phyloP scores from a whole-genome alignment of 2,329 filamentous ascomycete species.

The Aspergillus pseudonomiae region DNA sequence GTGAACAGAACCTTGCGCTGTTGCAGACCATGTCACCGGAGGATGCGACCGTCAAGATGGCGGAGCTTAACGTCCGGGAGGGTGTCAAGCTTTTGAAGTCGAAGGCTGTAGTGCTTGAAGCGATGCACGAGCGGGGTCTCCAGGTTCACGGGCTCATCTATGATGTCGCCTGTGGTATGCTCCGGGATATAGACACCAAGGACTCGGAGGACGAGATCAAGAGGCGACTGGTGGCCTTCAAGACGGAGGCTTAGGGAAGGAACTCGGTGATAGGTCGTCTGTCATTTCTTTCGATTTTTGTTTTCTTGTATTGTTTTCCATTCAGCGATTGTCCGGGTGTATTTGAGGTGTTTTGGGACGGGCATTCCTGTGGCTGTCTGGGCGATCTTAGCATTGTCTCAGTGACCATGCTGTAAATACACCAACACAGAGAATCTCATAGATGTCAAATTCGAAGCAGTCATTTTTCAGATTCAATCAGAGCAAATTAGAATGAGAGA shows the following conservation, averaged over 20 bases:
- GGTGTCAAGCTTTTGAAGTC: slow-evolving; percentile 69
- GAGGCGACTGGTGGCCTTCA: slow-evolving; percentile 45
- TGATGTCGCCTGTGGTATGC: slow-evolving; percentile 61
- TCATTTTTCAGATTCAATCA: background rate
- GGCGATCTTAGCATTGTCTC: background rate
- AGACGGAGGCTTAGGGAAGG: slow-evolving; percentile 28
- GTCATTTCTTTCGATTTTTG: background rate
- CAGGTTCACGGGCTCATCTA: slow-evolving; percentile 79
- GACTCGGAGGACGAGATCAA: slow-evolving; percentile 45
- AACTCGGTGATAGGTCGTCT: background rate
- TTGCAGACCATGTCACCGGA: slow-evolving; percentile 52
- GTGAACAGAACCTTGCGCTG: slow-evolving; percentile 56
- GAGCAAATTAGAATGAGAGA: background rate
- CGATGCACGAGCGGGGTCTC: slow-evolving; percentile 69
- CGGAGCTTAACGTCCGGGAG: slow-evolving; percentile 74
- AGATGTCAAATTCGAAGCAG: background rate
- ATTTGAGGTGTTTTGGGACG: background rate
- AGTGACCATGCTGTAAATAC: background rate
- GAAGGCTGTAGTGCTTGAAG: slow-evolving; percentile 71
- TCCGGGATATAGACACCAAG: slow-evolving; percentile 55
- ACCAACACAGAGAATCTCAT: background rate
- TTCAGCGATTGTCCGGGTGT: slow-evolving; percentile 4
- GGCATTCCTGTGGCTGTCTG: background rate
- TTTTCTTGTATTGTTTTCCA: slow-evolving; percentile 1
- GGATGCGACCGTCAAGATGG: slow-evolving; percentile 63